These are phyloP conservation scores for Magnaporthiopsis poae DNA, from an alignment of 2,329 filamentous ascomycete genomes.

Conservation along the genomic window DNA sequence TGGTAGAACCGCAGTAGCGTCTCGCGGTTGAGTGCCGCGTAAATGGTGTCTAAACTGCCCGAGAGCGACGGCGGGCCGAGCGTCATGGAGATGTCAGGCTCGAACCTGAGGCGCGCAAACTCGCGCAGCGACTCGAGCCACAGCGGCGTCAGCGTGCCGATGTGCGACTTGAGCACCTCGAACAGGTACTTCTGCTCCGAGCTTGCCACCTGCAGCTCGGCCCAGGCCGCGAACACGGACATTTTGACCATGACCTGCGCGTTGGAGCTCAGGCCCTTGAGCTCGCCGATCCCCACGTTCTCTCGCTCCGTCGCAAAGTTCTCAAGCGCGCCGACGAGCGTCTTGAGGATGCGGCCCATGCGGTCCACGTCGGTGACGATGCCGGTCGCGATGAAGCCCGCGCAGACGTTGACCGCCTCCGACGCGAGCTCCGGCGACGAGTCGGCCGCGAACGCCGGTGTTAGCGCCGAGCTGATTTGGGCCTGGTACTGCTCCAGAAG, in stretches of 20 bases:
- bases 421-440: slow-evolving; percentile 92
- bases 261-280: slow-evolving; percentile 87
- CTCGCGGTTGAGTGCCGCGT: slow-evolving; percentile 87
- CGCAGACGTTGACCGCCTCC: slow-evolving; percentile 92
- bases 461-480: slow-evolving; percentile 91
- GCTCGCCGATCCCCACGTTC: slow-evolving; percentile 78
- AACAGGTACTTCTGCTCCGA: slow-evolving; percentile 81
- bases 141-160: slow-evolving; percentile 78
- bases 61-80: slow-evolving; percentile 71
- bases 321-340: slow-evolving; percentile 79
- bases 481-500: slow-evolving; percentile 96
- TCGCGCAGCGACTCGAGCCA: slow-evolving; percentile 91
- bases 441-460: slow-evolving; percentile 88
- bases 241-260: slow-evolving; percentile 98
- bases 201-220: slow-evolving; percentile 89
- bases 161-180: slow-evolving; percentile 80
- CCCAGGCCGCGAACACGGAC: slow-evolving; percentile 94
- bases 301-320: slow-evolving; percentile 79
- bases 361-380: slow-evolving; percentile 95
- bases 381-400: slow-evolving; percentile 92
- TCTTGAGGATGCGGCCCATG: slow-evolving; percentile 97
- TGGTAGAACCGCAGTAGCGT: slow-evolving; percentile 93
- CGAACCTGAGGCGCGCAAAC: slow-evolving; percentile 80
- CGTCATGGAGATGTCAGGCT: slow-evolving; percentile 91
- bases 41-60: slow-evolving; percentile 83